phyloP scores from a whole-genome alignment of 805 yeast genomes.

The Cyberlindnera mississippiensis region DNA sequence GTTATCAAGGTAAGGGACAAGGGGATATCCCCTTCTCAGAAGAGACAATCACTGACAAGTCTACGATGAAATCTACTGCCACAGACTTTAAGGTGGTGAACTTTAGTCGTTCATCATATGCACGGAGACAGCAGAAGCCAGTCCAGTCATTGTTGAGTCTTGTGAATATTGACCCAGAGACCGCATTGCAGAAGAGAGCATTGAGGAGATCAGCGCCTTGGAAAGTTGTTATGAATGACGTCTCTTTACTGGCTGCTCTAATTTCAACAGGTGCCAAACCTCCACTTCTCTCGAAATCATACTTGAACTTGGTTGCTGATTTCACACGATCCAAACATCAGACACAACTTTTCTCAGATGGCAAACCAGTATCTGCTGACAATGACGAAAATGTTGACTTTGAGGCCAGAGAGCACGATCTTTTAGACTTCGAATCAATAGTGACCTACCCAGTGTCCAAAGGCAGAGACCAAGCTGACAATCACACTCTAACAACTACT shows the following conservation, averaged over 20 bases:
- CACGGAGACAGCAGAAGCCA: conserved; percentile 11
- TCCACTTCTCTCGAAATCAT: conserved; percentile 11
- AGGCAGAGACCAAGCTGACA: neutral
- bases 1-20: too few species aligned
- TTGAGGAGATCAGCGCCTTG: conserved; percentile 22
- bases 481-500: conserved; percentile 2
- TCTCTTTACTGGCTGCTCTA: conserved; percentile 37
- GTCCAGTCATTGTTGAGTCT: conserved; percentile 10
- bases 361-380: neutral
- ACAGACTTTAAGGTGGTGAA: neutral
- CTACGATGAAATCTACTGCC: neutral
- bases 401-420: conserved; percentile 8
- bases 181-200: conserved; percentile 9
- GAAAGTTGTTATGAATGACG: conserved; percentile 33
- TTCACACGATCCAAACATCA: conserved; percentile 24
- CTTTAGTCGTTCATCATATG: conserved; percentile 9
- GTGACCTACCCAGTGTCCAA: neutral
- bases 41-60: too few species aligned
- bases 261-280: conserved; percentile 31
- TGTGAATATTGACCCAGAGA: conserved; percentile 7
- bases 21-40: neutral
- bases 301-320: conserved; percentile 21
- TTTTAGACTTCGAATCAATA: conserved; percentile 3
- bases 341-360: neutral
- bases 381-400: neutral